Evolutionary conservation across 2,329 filamentous ascomycete species (phyloP).

Genomic region (Cladosporium sp.): DNA sequence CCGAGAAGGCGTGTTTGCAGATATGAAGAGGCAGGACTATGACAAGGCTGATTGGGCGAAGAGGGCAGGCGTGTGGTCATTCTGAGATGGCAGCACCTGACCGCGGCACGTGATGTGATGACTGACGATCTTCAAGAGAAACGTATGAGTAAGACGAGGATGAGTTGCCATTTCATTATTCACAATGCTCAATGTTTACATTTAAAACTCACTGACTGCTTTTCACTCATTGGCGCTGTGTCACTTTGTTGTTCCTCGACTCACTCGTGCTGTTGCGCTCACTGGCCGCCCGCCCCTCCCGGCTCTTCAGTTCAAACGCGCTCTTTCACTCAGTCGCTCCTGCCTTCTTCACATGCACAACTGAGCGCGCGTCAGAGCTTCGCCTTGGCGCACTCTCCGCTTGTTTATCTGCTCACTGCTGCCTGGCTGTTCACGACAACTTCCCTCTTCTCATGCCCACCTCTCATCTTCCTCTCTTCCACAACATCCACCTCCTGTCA

Average conservation of each 20-base stretch:
- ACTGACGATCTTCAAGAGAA: conserved; percentile 7
- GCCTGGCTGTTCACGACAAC: background rate
- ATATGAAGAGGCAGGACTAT: conserved; percentile 21
- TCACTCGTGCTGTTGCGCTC: background rate
- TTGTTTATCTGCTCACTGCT: background rate
- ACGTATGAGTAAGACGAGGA: conserved; percentile 8
- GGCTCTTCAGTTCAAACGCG: background rate
- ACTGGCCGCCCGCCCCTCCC: background rate
- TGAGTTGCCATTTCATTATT: background rate
- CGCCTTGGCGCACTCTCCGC: conserved; percentile 4
- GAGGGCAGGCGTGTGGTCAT: conserved; percentile 25
- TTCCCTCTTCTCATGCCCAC: background rate
- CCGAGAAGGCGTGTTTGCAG: conserved; percentile 24
- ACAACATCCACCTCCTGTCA: background rate
- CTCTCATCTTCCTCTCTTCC: background rate
- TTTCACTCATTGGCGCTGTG: background rate
- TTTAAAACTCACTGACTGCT: background rate
- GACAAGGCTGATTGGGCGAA: conserved; percentile 23
- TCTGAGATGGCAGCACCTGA: conserved; percentile 4
- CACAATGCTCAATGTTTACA: background rate
- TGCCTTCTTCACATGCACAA: conserved; percentile 16
- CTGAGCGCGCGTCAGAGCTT: background rate
- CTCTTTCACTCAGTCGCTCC: conserved; percentile 3
- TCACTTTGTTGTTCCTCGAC: no score
- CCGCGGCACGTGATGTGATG: background rate